Evolutionary conservation across 2,329 filamentous ascomycete species (phyloP), one percentile per base, ranked within the genome.

Genomic region (Fusarium sp.): DNA sequence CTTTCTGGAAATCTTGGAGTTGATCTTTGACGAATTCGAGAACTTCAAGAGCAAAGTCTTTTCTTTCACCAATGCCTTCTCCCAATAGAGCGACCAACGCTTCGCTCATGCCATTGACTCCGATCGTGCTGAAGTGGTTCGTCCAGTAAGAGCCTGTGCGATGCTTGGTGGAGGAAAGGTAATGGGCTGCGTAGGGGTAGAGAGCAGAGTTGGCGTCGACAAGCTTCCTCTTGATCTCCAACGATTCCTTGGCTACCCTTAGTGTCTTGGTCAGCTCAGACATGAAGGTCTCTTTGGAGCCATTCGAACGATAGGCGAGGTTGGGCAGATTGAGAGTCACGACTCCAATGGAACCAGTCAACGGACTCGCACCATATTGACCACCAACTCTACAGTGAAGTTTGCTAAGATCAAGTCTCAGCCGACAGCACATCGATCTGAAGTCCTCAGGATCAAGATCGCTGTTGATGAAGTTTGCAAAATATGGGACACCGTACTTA

Each of bases 381-480:
- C 72, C 72, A 0, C 72, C 72, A 1, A 74, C 72, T 40, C 72
- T 62, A 11, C 72, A 74, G 16, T 74, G 72, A 0, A 74, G 56
- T 1, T 74, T 74, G 59, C 72, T 73, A 0, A 74, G 60, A 20
- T 74, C 72, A 2, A 74, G 66, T 1, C 72, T 65, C n/a, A 74
- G 23, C 0, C 72, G 65, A 25, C 72, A 74, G 16, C 72, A 74
- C 72, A 74, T 74, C 1, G 72, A 74, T 7, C 72, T 61, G 21
- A 74, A 74, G 32, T 74, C 72, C 5, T 74, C 72, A 2, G 72
- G 72, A 2, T 74, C 66, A 2, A 74, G 53, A 27, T 74, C 72
- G 20, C 72, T 74, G 27, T 73, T 74, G 56, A 74, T 55, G 14
- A 74, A 74, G 43, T 74, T 74, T 20, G 72, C 72, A 45, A 74